Evolutionary conservation across 169 alveolate genomes (phyloP), one percentile per base, ranked within the genome.

Genomic region (Amoebophrya sp.): DNA sequence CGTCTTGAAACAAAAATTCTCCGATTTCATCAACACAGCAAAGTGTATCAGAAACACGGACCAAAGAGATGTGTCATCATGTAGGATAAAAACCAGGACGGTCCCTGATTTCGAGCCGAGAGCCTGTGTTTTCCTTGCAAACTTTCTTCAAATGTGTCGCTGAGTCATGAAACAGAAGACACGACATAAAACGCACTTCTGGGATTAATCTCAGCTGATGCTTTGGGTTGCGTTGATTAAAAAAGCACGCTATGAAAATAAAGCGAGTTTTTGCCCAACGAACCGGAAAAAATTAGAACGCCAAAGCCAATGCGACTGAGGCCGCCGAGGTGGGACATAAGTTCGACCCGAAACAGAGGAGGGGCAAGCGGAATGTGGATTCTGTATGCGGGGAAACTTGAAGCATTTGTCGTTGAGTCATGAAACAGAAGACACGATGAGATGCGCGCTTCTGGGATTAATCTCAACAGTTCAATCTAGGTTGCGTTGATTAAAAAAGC

Each of bases 1-100:
- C 83, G 83, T 66, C 83, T 66, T 66, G 83, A 66, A 66, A 66
- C 83, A 66, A 66, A 66, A 25, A 66, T 12, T 66, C 83, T 66
- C 83, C 35, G 83, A 12, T 66, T 25, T 66, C 83, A 18, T 2
- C 83, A 66, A 1, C 0, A 2, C 35, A 7, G 83, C 29, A 41
- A 12, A 41, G 54, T 2, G 54, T 41, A 3, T 66, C 83, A 66
- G 83, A 66, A 66, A 66, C 83, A 66, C 83, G 83, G 83, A 66
- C 83, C 83, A 66, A 66, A 66, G 83, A 66, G 12, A 12, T 66
- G 66, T 25, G 83, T 66, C 83, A 66, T 66, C 83, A 66, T 7
- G 12, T 25, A 25, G 29, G 32, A 66, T 3, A 66, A 66, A 25
- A 66, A 25, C 83, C 1, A n/a, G 32, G 29, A 7, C 83, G 83